A percentile compares a stretch with the other conserved stretches of the same genome.
Conservation (phyloP, 208 protist genomes). For the Leptomonas pyrrhocoris region DNA sequence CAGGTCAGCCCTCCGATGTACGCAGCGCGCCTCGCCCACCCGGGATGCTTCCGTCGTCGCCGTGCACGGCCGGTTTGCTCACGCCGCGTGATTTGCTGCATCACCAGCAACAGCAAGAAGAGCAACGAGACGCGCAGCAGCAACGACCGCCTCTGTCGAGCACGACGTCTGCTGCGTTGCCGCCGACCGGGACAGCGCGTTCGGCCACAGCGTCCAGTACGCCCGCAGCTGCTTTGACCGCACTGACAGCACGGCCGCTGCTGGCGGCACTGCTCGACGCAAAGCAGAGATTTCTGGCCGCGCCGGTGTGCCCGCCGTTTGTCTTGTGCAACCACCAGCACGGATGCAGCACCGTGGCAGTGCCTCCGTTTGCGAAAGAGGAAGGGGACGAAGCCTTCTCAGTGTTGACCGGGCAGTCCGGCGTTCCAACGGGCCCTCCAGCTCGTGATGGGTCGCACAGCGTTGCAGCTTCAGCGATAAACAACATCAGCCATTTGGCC, state of each 20-base stretch:
- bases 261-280: slow-evolving; percentile 5
- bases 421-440: not conserved
- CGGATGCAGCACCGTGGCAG: not conserved
- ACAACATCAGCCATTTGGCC: not conserved
- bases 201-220: not conserved
- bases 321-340: not conserved
- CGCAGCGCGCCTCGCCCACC: too few species aligned
- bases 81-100: slow-evolving; percentile 10
- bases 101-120: slow-evolving; percentile 2
- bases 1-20: too few species aligned
- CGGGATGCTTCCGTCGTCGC: not conserved
- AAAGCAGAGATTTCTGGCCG: slow-evolving; percentile 12
- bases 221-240: not conserved
- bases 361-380: not conserved
- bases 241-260: not conserved
- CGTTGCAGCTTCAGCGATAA: too few species aligned
- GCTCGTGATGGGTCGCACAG: not conserved
- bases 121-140: not conserved
- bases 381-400: not conserved
- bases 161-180: not conserved
- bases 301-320: not conserved
- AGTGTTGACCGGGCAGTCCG: not conserved
- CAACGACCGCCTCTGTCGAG: not conserved
- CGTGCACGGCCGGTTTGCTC: not conserved
- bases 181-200: not conserved